Conservation (phyloP, 2,329 filamentous ascomycete genomes). For the Diaporthe sp. region DNA sequence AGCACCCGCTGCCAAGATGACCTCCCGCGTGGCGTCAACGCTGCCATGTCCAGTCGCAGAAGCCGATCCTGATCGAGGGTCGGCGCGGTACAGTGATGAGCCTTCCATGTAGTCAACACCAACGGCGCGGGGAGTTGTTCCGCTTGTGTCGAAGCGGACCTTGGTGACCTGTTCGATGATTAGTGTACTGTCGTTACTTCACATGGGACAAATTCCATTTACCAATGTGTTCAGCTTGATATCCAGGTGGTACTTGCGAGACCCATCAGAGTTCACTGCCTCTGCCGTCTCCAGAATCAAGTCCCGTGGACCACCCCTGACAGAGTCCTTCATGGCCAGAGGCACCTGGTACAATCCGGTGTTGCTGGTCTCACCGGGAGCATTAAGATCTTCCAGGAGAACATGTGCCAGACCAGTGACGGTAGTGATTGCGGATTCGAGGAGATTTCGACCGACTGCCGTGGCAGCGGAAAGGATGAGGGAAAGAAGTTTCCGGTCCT, state of each 20-base stretch:
- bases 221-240: slow-evolving; percentile 49
- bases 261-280: slow-evolving; percentile 47
- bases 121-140: slow-evolving; percentile 39
- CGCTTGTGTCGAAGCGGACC: slow-evolving; percentile 41
- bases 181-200: slow-evolving; percentile 39
- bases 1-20: slow-evolving; percentile 50
- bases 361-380: slow-evolving; percentile 43
- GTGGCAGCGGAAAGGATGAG: slow-evolving; percentile 37
- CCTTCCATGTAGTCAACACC: slow-evolving; percentile 44
- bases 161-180: slow-evolving; percentile 29
- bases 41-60: slow-evolving; percentile 37
- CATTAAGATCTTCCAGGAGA: slow-evolving; percentile 36
- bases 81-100: slow-evolving; percentile 43
- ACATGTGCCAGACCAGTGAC: slow-evolving; percentile 35
- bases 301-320: slow-evolving; percentile 49
- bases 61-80: slow-evolving; percentile 44
- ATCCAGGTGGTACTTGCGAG: slow-evolving; percentile 57
- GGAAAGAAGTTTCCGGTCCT: slow-evolving; percentile 57
- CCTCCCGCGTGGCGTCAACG: slow-evolving; percentile 42
- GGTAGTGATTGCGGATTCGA: slow-evolving; percentile 28
- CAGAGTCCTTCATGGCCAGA: slow-evolving; percentile 56
- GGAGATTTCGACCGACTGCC: slow-evolving; percentile 26
- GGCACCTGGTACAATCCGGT: slow-evolving; percentile 52
- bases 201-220: slow-evolving; percentile 52
- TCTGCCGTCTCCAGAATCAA: slow-evolving; percentile 56